Evolutionary conservation across 108 stramenopile genomes (phyloP), one percentile per base, ranked within the genome.

Genomic region (Craspedostauros australis): DNA sequence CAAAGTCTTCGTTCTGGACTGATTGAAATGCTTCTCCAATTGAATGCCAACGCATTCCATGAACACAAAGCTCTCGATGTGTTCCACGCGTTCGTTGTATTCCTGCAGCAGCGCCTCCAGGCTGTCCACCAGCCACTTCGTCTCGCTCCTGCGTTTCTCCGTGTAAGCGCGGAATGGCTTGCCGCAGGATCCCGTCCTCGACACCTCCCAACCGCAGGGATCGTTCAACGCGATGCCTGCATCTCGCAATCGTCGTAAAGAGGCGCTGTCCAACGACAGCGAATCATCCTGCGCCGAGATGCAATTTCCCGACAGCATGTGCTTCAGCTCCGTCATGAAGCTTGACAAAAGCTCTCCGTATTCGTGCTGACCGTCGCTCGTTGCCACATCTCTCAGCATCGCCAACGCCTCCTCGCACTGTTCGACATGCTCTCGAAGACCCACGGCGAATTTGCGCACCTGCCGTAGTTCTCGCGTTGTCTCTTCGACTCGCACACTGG

Each of bases 11-110:
- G 89, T 66, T 18, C 89, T 66, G 12, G 50, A 39, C 46, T 80
- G 67, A 23, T 68, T 82, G 39, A 76, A 91, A 43, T 84, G 75
- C 29, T 82, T 91, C 52, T 91, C 89, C 21, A 91, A 57, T 44
- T 84, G 77, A 33, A 82, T 82, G 3, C 82, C 89, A 24, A 91
- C 89, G 57, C 83, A 80, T 49, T 87, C 78, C 89, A 91, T 91
- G 62, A 82, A 91, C 1, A 91, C 82, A 66, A 80, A 86, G 25
- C 79, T 75, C 58, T 91, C 89, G 45, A 87, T 64, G 6, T 66
- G 70, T 59, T 91, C 90, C 15, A 91, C 73, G 25, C 83, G 80
- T 19, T 67, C 50, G 22, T 60, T 60, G 51, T 91, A 91, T 3
- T 80, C 76, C 26, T 72, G 71, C 6, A 91, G 57, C 6, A 82